Percentiles rank a stretch among this genome's conserved stretches.
phyloP scores from a whole-genome alignment of 306 rosid genomes.

The Fragaria ananassa region DNA sequence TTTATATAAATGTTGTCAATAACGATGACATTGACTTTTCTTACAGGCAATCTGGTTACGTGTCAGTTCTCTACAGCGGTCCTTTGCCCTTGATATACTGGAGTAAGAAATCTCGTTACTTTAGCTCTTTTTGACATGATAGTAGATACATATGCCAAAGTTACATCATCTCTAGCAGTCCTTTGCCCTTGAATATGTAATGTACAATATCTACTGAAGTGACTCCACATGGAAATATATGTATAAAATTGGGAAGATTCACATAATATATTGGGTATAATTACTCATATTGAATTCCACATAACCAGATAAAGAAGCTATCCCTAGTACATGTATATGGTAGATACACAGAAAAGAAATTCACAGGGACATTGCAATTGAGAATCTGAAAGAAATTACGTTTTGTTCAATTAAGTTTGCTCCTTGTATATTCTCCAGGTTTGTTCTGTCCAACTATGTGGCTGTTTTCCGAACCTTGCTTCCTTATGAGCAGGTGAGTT shows the following conservation, averaged over 20 bases:
- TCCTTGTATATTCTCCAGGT: slow-evolving; percentile 44
- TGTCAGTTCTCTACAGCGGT: slow-evolving; percentile 64
- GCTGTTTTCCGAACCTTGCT: slow-evolving; percentile 71
- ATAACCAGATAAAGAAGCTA: not conserved
- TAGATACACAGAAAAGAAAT: not conserved
- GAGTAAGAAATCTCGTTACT: slow-evolving; percentile 60
- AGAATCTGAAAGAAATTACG: slow-evolving; percentile 10
- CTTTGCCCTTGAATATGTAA: not conserved
- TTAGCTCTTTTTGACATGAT: slow-evolving; percentile 9
- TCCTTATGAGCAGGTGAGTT: slow-evolving; percentile 83
- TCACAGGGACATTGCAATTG: not conserved
- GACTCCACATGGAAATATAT: not conserved
- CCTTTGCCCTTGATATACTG: slow-evolving; percentile 92
- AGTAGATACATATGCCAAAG: not conserved
- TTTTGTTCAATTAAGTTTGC: slow-evolving; percentile 7
- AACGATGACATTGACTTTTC: slow-evolving; percentile 23
- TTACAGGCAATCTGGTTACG: slow-evolving; percentile 83
- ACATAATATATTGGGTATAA: not conserved
- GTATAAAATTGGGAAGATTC: not conserved
- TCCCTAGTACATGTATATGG: not conserved
- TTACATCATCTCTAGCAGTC: not conserved
- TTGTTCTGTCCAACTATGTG: slow-evolving; percentile 84
- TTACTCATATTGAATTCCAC: slow-evolving; percentile 2
- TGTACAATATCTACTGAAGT: not conserved
- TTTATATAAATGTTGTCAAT: slow-evolving; percentile 12